Conservation (phyloP, 768 basidiomycete species). For the Tremella yokohamensis region DNA sequence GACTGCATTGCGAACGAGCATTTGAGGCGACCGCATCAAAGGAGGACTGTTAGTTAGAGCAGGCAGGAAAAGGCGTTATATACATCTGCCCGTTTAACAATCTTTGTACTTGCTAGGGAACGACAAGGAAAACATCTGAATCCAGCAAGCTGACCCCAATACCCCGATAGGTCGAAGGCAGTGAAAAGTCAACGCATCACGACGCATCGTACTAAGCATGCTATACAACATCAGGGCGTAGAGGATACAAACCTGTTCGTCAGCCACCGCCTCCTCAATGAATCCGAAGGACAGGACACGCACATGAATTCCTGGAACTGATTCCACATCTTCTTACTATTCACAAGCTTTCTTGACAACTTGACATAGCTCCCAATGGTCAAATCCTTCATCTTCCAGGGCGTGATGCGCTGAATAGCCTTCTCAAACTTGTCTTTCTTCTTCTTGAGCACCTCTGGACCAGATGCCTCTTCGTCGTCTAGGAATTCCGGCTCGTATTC, state of each 20-base stretch:
- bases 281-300: conserved; percentile 17
- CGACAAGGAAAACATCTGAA: not conserved
- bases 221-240: not conserved
- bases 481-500: conserved; percentile 29
- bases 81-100: too few species aligned
- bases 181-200: not conserved
- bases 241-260: conserved; percentile 5
- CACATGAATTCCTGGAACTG: conserved; percentile 72
- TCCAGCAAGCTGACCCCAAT: not conserved
- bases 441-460: conserved; percentile 51
- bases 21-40: too few species aligned
- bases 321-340: conserved; percentile 59
- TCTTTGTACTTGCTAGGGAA: not conserved
- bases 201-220: not conserved
- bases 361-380: conserved; percentile 71
- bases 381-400: conserved; percentile 71
- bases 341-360: conserved; percentile 61
- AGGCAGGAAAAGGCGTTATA: too few species aligned
- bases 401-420: conserved; percentile 53
- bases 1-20: too few species aligned
- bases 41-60: too few species aligned
- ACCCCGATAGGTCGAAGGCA: not conserved
- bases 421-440: conserved; percentile 54
- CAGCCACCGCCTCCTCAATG: not conserved
- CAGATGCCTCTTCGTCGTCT: conserved; percentile 16